phyloP scores from a whole-genome alignment of 345 rosid species.

The Geranium brycei region DNA sequence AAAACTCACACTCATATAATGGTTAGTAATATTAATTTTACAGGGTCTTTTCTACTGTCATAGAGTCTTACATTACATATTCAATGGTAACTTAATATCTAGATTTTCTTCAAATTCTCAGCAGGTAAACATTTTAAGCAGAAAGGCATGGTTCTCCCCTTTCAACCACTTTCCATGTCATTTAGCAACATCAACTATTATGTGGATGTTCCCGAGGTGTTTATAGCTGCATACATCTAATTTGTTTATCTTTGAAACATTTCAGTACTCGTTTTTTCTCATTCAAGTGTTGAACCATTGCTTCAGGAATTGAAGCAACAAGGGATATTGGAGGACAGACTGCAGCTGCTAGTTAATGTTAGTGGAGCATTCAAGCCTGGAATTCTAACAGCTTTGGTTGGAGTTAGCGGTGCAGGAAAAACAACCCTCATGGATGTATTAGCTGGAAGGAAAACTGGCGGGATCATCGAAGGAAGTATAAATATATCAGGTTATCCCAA shows the following conservation, averaged over 20 bases:
- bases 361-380: conserved; percentile 94
- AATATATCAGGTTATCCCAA: conserved; percentile 81
- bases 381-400: conserved; percentile 88
- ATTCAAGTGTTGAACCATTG: conserved; percentile 9
- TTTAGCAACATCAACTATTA: conserved; percentile 80
- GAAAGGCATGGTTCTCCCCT: conserved; percentile 96
- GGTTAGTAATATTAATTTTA: conserved; percentile 22
- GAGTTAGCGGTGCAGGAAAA: conserved; percentile 98
- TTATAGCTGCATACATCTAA: not conserved
- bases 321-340: conserved; percentile 65
- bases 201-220: conserved; percentile 84
- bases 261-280: conserved; percentile 3
- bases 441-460: conserved; percentile 97
- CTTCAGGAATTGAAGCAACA: conserved; percentile 86
- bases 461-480: conserved; percentile 71
- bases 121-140: conserved; percentile 81
- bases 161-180: conserved; percentile 85
- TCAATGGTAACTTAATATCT: not conserved
- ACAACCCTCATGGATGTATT: conserved; percentile 99
- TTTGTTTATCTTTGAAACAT: conserved; percentile 1
- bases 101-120: not conserved
- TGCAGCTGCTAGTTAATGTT: conserved; percentile 75
- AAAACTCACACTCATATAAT: conserved; percentile 60
- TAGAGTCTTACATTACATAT: no score
- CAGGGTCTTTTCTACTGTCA: not conserved